Evolutionary conservation across 495 filamentous ascomycete species (phyloP).

Genomic region (Polyplosphaeria fusca): DNA sequence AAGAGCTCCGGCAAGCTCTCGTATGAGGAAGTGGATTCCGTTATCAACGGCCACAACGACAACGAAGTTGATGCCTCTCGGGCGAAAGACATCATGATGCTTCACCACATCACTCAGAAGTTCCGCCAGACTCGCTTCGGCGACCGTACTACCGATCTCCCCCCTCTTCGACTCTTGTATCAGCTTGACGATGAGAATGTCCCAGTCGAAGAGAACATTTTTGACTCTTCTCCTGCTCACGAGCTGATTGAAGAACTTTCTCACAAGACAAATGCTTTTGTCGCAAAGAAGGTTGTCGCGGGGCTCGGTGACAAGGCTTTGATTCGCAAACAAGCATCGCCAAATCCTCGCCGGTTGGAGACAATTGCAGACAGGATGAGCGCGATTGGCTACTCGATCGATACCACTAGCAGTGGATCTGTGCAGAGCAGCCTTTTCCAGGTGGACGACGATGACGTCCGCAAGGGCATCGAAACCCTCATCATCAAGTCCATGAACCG

Average conservation of each 20-base stretch:
- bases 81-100: slow-evolving; percentile 67
- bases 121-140: slow-evolving; percentile 84
- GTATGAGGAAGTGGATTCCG: slow-evolving; percentile 78
- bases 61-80: slow-evolving; percentile 58
- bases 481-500: slow-evolving; percentile 91
- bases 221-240: slow-evolving; percentile 81
- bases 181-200: slow-evolving; percentile 98
- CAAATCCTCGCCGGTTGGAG: slow-evolving; percentile 82
- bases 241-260: slow-evolving; percentile 93
- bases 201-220: slow-evolving; percentile 92
- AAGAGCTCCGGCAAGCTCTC: slow-evolving; percentile 83
- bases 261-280: slow-evolving; percentile 83
- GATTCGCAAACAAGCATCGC: slow-evolving; percentile 78
- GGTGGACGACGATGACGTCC: slow-evolving; percentile 77
- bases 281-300: slow-evolving; percentile 76
- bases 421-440: slow-evolving; percentile 91
- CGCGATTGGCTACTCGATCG: slow-evolving; percentile 81
- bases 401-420: slow-evolving; percentile 81
- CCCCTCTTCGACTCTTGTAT: slow-evolving; percentile 81
- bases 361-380: slow-evolving; percentile 92
- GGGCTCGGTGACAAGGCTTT: slow-evolving; percentile 89
- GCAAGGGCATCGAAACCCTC: slow-evolving; percentile 97
- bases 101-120: slow-evolving; percentile 75
- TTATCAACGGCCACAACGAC: slow-evolving; percentile 60
- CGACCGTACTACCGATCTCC: slow-evolving; percentile 70